Conservation (phyloP, 352 stramenopile genomes). For the Globisporangium heterothallicum region DNA sequence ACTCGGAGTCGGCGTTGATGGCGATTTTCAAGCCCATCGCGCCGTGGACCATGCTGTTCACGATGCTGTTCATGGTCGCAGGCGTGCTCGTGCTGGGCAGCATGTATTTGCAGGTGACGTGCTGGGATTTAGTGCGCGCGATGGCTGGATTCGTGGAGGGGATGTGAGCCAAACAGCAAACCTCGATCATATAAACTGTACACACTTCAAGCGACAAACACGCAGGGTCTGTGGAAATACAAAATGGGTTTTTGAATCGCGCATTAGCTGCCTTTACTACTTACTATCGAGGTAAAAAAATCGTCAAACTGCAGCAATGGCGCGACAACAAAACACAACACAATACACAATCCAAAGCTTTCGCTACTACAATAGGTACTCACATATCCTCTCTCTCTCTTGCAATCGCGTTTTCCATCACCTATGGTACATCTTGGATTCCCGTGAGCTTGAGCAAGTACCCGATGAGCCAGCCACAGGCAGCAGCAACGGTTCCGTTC, state of each 20-base stretch:
- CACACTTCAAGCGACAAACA: no score
- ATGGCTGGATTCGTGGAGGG: slow-evolving; percentile 63
- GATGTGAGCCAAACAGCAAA: slow-evolving; percentile 8
- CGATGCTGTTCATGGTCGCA: slow-evolving; percentile 43
- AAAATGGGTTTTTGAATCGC: not conserved
- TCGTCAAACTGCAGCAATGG: not conserved
- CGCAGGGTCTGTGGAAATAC: no score
- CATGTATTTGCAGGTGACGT: slow-evolving; percentile 42
- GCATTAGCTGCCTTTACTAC: not conserved
- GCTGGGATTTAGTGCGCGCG: slow-evolving; percentile 45
- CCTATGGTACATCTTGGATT: slow-evolving; percentile 67
- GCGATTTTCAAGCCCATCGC: slow-evolving; percentile 57
- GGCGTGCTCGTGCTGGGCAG: slow-evolving; percentile 41
- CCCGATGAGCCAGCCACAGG: slow-evolving; percentile 76
- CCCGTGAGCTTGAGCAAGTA: slow-evolving; percentile 78
- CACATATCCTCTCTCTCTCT: slow-evolving; percentile 1
- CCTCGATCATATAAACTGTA: not conserved
- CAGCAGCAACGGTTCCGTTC: slow-evolving; percentile 67
- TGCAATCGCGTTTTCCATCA: not conserved
- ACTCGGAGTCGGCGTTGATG: slow-evolving; percentile 51
- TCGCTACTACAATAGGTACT: slow-evolving; percentile 2
- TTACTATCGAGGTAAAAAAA: slow-evolving; percentile 2
- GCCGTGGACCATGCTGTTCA: slow-evolving; percentile 58
- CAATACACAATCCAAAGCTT: not conserved
- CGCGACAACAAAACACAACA: no score